These are phyloP conservation scores for Nigrospora oryzae DNA, from an alignment of 2,329 filamentous ascomycete species.

Conservation along the genomic window DNA sequence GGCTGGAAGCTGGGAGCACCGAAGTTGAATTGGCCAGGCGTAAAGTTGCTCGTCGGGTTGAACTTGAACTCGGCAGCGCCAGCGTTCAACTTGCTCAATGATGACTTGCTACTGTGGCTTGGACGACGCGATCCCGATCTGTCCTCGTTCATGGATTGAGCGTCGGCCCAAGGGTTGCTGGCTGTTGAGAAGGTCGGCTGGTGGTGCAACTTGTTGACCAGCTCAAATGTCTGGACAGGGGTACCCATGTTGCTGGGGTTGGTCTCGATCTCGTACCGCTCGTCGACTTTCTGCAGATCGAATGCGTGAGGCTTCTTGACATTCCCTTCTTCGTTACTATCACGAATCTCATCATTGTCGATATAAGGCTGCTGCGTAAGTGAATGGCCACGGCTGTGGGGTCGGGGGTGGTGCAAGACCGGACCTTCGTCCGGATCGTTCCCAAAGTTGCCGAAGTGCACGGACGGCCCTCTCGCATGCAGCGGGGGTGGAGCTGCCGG, in stretches of 20 bases:
- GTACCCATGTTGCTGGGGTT: conserved; percentile 67
- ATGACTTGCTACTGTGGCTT: conserved; percentile 61
- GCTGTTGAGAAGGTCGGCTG: conserved; percentile 45
- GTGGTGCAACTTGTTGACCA: conserved; percentile 42
- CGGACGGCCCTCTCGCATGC: conserved; percentile 35
- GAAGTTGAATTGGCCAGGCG: conserved; percentile 42
- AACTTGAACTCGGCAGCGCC: conserved; percentile 85
- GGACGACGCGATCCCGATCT: conserved; percentile 29
- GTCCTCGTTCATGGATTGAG: conserved; percentile 29
- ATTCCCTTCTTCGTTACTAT: conserved; percentile 26
- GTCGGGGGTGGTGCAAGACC: conserved; percentile 62
- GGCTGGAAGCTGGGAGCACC: conserved; percentile 22
- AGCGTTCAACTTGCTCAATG: conserved; percentile 76
- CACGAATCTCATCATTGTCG: conserved; percentile 40
- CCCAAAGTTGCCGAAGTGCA: conserved; percentile 43
- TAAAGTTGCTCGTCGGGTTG: conserved; percentile 44
- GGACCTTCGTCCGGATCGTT: conserved; percentile 44
- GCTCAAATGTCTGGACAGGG: conserved; percentile 43
- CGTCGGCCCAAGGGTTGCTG: conserved; percentile 58
- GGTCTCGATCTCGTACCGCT: conserved; percentile 60
- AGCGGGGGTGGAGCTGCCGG: conserved; percentile 12
- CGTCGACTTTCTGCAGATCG: conserved; percentile 32
- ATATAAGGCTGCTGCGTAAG: conserved; percentile 58
- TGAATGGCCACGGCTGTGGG: conserved; percentile 67
- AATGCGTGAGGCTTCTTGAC: conserved; percentile 27